A percentile compares a stretch with the other conserved stretches of the same genome.
Conservation (phyloP, 2,329 filamentous ascomycete species). For the Ascomycota sp. region DNA sequence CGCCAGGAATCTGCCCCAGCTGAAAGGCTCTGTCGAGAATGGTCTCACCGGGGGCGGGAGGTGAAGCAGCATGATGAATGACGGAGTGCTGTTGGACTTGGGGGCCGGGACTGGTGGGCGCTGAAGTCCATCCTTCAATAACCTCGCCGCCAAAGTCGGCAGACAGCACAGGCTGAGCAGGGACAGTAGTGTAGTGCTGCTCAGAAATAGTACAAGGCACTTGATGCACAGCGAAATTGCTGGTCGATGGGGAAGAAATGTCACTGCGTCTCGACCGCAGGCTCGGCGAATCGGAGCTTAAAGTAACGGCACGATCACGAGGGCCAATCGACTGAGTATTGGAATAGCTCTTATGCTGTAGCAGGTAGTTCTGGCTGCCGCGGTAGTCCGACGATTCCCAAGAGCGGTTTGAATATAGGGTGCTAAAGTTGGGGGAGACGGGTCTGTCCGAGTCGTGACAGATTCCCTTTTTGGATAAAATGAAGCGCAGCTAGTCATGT, state of each 20-base stretch:
- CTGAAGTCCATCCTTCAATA: conserved; percentile 39
- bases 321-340: conserved; percentile 25
- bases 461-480: conserved; percentile 23
- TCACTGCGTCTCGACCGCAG: conserved; percentile 42
- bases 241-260: conserved; percentile 35
- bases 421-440: conserved; percentile 30
- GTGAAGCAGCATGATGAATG: conserved; percentile 25
- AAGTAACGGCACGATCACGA: conserved; percentile 27
- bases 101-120: conserved; percentile 26
- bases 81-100: conserved; percentile 18
- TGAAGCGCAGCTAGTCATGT: conserved; percentile 37
- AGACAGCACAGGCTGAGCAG: conserved; percentile 32
- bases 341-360: conserved; percentile 27
- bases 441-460: conserved; percentile 28
- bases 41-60: conserved; percentile 36
- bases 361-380: conserved; percentile 19
- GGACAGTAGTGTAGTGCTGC: conserved; percentile 29
- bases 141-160: conserved; percentile 34
- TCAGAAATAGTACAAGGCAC: conserved; percentile 17
- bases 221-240: conserved; percentile 19
- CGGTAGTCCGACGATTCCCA: conserved; percentile 22
- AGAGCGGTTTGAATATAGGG: conserved; percentile 25
- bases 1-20: conserved; percentile 40
- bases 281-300: conserved; percentile 37
- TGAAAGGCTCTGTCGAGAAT: conserved; percentile 49